Base-by-base conservation (phyloP, 768 basidiomycete species). In the Lactarius trivialis region DNA sequence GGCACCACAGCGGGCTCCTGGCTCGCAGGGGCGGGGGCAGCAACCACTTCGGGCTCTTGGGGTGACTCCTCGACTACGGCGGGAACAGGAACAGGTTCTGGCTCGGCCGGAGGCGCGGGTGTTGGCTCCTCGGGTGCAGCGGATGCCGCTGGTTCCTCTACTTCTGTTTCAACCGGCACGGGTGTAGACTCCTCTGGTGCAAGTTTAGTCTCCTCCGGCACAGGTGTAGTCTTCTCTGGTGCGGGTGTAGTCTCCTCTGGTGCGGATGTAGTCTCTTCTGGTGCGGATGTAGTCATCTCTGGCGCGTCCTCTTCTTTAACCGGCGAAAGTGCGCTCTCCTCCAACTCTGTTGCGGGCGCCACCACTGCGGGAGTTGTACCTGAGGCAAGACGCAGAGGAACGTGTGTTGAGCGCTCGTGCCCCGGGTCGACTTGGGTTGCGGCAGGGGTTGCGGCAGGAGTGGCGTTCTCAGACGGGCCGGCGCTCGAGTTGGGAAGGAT, bases 331-430 rank as follows among this genome's bases (percentile, higher is more conserved):
- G 24, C 39, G 45, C 32, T 48, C 43, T 61, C 49, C 3, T 12
- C 11, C 12, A 6, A 30, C 36, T 36, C 36, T 1, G 36, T 8
- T 36, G 36, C 36, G 3, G 36, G 36, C 11, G 12, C 12, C 12
- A 11, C 9, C 36, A 36, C 36, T 12, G 28, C 50, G 19, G 55
- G 34, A 19, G 56, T 49, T 7, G 49, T 37, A 55, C 15, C 51
- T 12, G 49, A 24, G 19, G 7, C 41, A 7, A 33, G 19, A 45
- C 19, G 45, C 7, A 55, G 24, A 4, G 56, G 62, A 5, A 57
- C 32, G 43, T 66, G 62, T n/a, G 65, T 66, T 9, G 62, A 57
- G 33, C n/a, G 45, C 48, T 66, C 56, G 8, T 52, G 24, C 19
- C 37, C 62, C 15, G 28, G 4, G 53, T 39, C 34, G 32, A 24